These are phyloP conservation scores for Nakazawaea sp. DNA, from an alignment of 805 yeast genomes.

Conservation along the genomic window DNA sequence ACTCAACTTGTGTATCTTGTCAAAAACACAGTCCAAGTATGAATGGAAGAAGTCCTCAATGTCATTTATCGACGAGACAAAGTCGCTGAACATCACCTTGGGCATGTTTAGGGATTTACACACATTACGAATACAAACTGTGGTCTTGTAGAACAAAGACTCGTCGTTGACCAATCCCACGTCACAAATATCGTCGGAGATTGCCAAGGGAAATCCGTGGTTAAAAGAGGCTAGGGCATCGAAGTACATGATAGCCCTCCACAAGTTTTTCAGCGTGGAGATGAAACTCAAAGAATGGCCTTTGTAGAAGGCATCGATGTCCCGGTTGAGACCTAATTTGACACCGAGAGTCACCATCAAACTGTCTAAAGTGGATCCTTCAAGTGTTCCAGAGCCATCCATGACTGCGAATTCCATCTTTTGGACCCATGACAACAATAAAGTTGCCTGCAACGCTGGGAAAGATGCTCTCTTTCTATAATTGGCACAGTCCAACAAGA, in stretches of 20 bases:
- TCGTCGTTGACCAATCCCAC: background rate
- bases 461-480: background rate
- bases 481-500: background rate
- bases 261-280: constrained; percentile 1
- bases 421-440: background rate
- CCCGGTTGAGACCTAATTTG: constrained; percentile 3
- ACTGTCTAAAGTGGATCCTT: constrained; percentile 5
- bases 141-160: too few species aligned
- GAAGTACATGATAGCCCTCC: constrained; percentile 4
- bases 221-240: constrained; percentile 5
- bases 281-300: background rate
- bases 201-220: background rate
- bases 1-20: too few species aligned
- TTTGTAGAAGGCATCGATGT: constrained; percentile 1
- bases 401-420: constrained; percentile 1
- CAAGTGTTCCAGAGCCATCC: constrained; percentile 7
- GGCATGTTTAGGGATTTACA: too few species aligned
- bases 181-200: too few species aligned
- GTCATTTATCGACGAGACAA: too few species aligned
- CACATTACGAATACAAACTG: too few species aligned
- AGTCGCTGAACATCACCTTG: too few species aligned
- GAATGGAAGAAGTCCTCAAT: too few species aligned
- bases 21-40: background rate
- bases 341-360: background rate
- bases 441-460: constrained; percentile 1